These are phyloP conservation scores for Allantophomopsis cytisporea DNA, from an alignment of 2,329 filamentous ascomycete genomes.

Conservation along the genomic window DNA sequence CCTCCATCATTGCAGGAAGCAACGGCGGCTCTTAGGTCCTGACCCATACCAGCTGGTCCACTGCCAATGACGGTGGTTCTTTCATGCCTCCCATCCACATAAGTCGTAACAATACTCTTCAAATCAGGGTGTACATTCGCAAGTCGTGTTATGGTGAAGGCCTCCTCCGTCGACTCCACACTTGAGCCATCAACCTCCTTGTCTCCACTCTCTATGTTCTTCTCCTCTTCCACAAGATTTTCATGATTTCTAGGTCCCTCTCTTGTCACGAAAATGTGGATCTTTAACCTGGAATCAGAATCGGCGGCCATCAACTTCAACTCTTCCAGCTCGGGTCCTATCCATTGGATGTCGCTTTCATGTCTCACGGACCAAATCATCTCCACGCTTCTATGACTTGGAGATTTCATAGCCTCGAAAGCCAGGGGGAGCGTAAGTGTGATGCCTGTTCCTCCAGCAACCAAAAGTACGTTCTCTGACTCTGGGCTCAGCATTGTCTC, in stretches of 20 bases:
- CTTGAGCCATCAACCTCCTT: conserved; percentile 1
- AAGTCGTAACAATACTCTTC: conserved; percentile 27
- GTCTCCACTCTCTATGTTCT: conserved; percentile 12
- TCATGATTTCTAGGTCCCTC: conserved; percentile 2
- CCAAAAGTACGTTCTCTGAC: conserved; percentile 31
- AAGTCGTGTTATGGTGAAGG: conserved; percentile 1
- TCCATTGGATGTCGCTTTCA: conserved; percentile 40
- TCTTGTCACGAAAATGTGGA: conserved; percentile 47
- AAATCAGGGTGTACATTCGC: conserved; percentile 29
- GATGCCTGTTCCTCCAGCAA: conserved; percentile 45
- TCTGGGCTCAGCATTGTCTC: conserved; percentile 24
- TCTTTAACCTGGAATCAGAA: conserved; percentile 26
- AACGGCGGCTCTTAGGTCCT: conserved; percentile 38
- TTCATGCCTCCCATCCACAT: conserved; percentile 29
- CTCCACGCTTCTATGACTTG: conserved; percentile 23
- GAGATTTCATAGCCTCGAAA: conserved; percentile 12
- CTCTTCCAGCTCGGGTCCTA: conserved; percentile 36
- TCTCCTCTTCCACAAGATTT: conserved; percentile 6
- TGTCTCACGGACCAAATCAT: conserved; percentile 53
- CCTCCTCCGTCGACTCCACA: conserved; percentile 10
- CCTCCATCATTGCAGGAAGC: conserved; percentile 35
- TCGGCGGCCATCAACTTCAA: conserved; percentile 26
- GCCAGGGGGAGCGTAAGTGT: conserved; percentile 40
- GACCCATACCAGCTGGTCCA: conserved; percentile 45
- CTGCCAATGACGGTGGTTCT: conserved; percentile 44